Base-by-base conservation (phyloP, 495 filamentous ascomycete genomes). In the Penicillium soppii region DNA sequence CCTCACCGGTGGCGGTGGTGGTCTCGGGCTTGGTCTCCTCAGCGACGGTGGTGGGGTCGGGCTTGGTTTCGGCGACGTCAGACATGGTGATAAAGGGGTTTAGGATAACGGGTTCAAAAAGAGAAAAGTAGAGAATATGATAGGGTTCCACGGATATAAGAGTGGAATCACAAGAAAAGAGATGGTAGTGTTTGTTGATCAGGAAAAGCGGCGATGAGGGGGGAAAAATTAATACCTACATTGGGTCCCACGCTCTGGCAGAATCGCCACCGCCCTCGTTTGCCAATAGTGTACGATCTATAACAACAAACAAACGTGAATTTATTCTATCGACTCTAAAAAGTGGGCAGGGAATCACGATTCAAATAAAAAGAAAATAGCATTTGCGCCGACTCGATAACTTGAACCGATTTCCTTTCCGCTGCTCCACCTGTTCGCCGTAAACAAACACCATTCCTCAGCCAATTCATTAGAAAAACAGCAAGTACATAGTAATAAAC, bases 21-120 rank as follows among this genome's bases (percentile, higher is more conserved):
- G 66, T 53, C 57, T 71, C 70, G 42, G 68, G 61, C 63, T 77
- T 68, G 33, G 65, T 53, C 29, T 72, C 73, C 67, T 66, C 65
- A 65, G 65, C 67, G 54, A 59, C 58, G 53, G 70, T 71, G 70
- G 75, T 66, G 67, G 72, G 68, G 70, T 80, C 71, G 55, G 73
- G 71, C 66, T 75, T 75, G 56, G 69, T 70, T 56, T 74, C 74
- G 54, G 72, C 58, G 52, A 66, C 63, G 68, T 74, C 74, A 70
- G 74, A 74, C 74, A 77, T 77, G 56, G 46, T 66, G 70, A 57
- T 42, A 22, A 55, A 40, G 35, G 36, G 45, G 8, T 27, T 40
- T 7, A 39, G 22, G 21, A 29, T 22, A 47, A 49, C 42, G 35
- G 47, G 21, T 25, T 19, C 4, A 29, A 32, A 38, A 21, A 29